Conservation (phyloP, 768 basidiomycete genomes). For the Boletus vermiculosoides region DNA sequence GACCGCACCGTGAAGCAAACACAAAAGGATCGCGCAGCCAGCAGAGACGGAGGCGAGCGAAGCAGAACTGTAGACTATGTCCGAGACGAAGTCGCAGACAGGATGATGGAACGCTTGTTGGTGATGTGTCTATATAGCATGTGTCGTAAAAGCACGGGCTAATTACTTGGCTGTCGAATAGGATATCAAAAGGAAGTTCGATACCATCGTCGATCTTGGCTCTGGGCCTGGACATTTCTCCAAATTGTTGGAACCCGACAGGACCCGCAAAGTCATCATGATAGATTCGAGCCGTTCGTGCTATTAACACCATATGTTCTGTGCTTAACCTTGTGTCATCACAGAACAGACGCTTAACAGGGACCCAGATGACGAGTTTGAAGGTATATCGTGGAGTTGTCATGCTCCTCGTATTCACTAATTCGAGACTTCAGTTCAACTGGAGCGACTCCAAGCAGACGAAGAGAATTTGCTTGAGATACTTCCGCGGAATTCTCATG, state of each 20-base stretch:
- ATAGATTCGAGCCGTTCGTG: slow-evolving; percentile 80
- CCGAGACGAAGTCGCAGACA: slow-evolving; percentile 84
- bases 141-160: neutral
- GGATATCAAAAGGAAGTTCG: slow-evolving; percentile 90
- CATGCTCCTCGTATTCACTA: neutral
- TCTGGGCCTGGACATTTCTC: slow-evolving; percentile 92
- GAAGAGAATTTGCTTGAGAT: slow-evolving; percentile 75
- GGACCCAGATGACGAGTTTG: slow-evolving; percentile 76
- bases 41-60: slow-evolving; percentile 50
- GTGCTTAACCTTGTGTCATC: slow-evolving; percentile 5
- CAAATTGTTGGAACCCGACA: slow-evolving; percentile 68
- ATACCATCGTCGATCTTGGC: slow-evolving; percentile 80
- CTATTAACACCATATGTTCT: neutral
- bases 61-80: slow-evolving; percentile 90
- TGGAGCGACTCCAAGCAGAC: slow-evolving; percentile 76
- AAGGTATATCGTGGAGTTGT: slow-evolving; percentile 49
- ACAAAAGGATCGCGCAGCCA: slow-evolving; percentile 76
- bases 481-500: slow-evolving; percentile 73
- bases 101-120: slow-evolving; percentile 86
- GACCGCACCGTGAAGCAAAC: slow-evolving; percentile 75
- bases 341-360: slow-evolving; percentile 70
- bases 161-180: slow-evolving; percentile 31
- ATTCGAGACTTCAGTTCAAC: slow-evolving; percentile 51
- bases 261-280: slow-evolving; percentile 74
- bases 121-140: slow-evolving; percentile 41